A percentile compares a stretch with the other conserved stretches of the same genome.
Evolutionary conservation across 164 flowering plant genomes (phyloP).

Genomic region (Chimonanthus salicifolius): DNA sequence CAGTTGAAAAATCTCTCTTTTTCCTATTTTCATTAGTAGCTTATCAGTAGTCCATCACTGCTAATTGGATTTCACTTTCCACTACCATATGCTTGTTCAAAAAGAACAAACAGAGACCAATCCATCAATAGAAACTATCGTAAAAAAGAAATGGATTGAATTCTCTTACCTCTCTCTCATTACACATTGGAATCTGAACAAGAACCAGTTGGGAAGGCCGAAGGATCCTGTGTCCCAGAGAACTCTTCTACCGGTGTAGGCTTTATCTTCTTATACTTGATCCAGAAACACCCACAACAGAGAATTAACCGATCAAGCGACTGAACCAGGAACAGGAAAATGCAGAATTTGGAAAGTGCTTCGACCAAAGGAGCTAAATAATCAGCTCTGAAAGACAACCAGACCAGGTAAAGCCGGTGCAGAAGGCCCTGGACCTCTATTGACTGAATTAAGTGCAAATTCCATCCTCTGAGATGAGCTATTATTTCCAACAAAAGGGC

Average conservation of each 20-base stretch:
- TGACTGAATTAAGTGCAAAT: conserved; percentile 61
- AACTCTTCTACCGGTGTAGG: conserved; percentile 48
- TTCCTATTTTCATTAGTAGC: no score
- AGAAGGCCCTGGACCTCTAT: conserved; percentile 32
- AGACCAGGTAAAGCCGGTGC: conserved; percentile 51
- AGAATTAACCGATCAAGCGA: conserved; percentile 76
- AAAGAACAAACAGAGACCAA: no score
- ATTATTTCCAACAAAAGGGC: conserved; percentile 54
- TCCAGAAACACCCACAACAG: conserved; percentile 74
- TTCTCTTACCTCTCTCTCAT: conserved; percentile 94
- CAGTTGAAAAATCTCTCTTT: no score
- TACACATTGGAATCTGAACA: conserved; percentile 98
- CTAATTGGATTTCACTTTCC: no score
- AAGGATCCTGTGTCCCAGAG: conserved; percentile 17
- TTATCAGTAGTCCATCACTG: no score
- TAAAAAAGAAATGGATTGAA: neutral
- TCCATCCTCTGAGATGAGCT: conserved; percentile 91
- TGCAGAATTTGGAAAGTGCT: conserved; percentile 56
- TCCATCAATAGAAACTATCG: no score
- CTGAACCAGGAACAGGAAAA: conserved; percentile 76
- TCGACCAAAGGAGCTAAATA: conserved; percentile 83
- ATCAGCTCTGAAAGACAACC: conserved; percentile 56
- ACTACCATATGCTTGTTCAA: no score
- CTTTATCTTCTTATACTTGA: conserved; percentile 56
- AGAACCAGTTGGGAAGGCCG: conserved; percentile 83